These are phyloP conservation scores for Yamadazyma sp. DNA, from an alignment of 805 yeast genomes.

Conservation along the genomic window DNA sequence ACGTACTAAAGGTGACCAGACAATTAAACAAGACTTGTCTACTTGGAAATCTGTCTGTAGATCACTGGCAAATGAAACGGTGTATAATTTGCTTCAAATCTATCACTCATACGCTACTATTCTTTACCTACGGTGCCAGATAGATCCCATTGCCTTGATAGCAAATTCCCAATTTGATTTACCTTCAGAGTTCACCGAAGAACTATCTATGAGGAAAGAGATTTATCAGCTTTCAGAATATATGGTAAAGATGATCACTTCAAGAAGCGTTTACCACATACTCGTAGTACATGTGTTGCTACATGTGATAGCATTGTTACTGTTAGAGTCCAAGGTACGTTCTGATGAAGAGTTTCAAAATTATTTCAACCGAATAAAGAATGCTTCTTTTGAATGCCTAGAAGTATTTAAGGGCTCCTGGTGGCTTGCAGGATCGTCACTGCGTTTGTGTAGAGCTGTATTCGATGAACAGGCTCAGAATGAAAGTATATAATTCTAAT, in stretches of 20 bases:
- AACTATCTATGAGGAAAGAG: constrained; percentile 8
- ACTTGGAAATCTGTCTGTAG: constrained; percentile 7
- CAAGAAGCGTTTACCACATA: constrained; percentile 22
- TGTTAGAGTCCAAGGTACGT: constrained; percentile 23
- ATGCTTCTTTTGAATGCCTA: not conserved
- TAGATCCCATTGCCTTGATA: constrained; percentile 26
- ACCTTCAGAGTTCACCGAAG: not conserved
- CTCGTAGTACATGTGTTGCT: constrained; percentile 24
- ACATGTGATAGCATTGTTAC: constrained; percentile 26
- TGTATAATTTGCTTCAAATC: constrained; percentile 16
- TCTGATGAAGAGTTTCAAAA: constrained; percentile 17
- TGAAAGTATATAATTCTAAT: no score
- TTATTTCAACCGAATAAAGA: not conserved
- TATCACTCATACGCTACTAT: constrained; percentile 20
- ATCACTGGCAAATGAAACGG: constrained; percentile 14
- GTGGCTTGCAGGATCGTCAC: constrained; percentile 30
- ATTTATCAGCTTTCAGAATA: constrained; percentile 11
- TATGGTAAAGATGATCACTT: not conserved
- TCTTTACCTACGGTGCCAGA: constrained; percentile 24
- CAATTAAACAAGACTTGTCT: constrained; percentile 23
- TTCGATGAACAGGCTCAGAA: no score
- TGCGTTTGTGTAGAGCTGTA: constrained; percentile 10
- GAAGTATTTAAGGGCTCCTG: constrained; percentile 15
- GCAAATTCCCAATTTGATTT: constrained; percentile 1
- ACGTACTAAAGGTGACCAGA: constrained; percentile 20